Evolutionary conservation across 108 stramenopile species (phyloP).

Genomic region (Cyclotella cryptica): DNA sequence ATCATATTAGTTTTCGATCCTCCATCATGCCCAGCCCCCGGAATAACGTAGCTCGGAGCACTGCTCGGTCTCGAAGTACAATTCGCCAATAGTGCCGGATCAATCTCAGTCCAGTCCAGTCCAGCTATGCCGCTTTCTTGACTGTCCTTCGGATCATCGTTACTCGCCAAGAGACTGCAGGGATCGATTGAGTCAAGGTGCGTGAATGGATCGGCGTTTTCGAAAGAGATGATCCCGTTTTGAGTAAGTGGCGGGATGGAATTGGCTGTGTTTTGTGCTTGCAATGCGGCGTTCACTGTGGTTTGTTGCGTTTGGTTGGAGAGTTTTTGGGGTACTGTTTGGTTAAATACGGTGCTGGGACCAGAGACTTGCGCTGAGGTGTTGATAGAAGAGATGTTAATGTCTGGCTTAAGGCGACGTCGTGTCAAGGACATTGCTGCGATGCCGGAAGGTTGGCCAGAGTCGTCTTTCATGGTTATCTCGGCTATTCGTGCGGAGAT

Average conservation of each 20-base stretch:
- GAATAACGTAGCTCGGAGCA: not conserved
- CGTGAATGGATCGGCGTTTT: not conserved
- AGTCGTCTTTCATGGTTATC: no score
- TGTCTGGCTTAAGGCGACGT: not conserved
- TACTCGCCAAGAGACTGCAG: not conserved
- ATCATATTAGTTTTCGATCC: not conserved
- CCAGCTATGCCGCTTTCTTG: not conserved
- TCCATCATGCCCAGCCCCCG: not conserved
- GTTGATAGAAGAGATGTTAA: not conserved
- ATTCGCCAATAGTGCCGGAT: conserved; percentile 11
- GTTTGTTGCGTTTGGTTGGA: no score
- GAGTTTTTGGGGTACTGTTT: not conserved
- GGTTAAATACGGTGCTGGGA: not conserved
- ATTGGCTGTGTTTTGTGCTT: not conserved
- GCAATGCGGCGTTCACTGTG: no score
- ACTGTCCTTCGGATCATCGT: conserved; percentile 2
- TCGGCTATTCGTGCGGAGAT: no score
- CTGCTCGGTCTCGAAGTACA: conserved; percentile 11
- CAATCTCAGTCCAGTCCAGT: conserved; percentile 13
- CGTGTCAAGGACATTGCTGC: not conserved
- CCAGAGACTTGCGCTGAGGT: not conserved
- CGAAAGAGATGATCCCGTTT: not conserved
- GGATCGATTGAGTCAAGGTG: not conserved
- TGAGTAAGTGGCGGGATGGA: not conserved
- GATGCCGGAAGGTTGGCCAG: no score